phyloP scores from a whole-genome alignment of 2,329 filamentous ascomycete genomes.

The Arthroderma uncinatum region DNA sequence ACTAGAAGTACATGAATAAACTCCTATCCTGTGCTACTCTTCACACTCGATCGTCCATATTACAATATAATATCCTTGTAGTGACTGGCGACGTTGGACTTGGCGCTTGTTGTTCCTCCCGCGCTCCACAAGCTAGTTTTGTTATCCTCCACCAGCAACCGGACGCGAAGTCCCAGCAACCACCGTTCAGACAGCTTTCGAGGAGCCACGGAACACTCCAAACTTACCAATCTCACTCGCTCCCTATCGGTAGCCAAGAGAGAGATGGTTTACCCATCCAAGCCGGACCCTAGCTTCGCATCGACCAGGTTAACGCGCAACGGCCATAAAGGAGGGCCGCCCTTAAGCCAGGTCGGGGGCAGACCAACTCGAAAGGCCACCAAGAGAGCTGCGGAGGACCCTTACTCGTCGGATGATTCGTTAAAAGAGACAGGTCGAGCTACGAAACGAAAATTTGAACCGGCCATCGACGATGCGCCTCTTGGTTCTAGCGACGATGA shows the following conservation, averaged over 20 bases:
- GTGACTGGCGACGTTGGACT: not conserved
- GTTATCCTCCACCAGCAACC: not conserved
- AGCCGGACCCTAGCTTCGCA: constrained; percentile 22
- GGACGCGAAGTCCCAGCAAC: not conserved
- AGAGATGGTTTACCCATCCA: constrained; percentile 7
- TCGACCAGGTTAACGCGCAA: constrained; percentile 18
- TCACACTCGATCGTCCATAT: too few relatives aligned
- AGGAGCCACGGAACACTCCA: not conserved
- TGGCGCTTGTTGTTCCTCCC: not conserved
- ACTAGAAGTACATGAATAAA: too few relatives aligned
- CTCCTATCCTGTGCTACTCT: too few relatives aligned
- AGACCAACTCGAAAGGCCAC: constrained; percentile 1
- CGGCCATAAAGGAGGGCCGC: constrained; percentile 13
- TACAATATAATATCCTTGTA: too few relatives aligned
- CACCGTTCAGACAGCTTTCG: not conserved
- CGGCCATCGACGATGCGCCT: constrained; percentile 28
- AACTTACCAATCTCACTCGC: not conserved
- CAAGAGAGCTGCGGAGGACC: not conserved
- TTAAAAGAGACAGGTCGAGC: not conserved
- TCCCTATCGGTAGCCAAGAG: not conserved
- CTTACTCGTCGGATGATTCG: not conserved
- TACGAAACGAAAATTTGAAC: constrained; percentile 14
- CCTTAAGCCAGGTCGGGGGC: constrained; percentile 19
- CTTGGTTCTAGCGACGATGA: constrained; percentile 25
- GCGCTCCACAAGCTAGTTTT: not conserved